Base-by-base conservation (phyloP, 768 basidiomycete genomes). In the Boletus bicolor region DNA sequence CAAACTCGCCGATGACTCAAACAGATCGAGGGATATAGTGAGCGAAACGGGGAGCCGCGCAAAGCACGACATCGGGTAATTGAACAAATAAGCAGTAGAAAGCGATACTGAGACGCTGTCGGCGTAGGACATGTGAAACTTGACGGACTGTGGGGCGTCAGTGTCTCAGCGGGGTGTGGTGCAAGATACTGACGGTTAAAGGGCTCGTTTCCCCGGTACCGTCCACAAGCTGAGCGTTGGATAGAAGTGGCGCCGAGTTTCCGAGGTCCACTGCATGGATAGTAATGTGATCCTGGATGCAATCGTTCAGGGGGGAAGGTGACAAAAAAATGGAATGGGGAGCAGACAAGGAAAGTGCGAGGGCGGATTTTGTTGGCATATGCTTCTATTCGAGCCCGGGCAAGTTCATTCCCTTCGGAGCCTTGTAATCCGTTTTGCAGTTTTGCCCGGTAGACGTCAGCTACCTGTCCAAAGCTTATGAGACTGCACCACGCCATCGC, bases 251-350 rank as follows among this genome's bases (percentile, higher is more conserved):
- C 1, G 90, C 95, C 6, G 87, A 84, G 7, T 78, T 75, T 4
- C 94, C 94, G 42, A 97, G 79, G 60, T 93, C 83, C 14, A 96
- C 82, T 0, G 91, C 86, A 60, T 93, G 91, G 5, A 98, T 82
- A 54, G 84, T 83, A 51, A 96, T 92, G 57, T 87, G 82, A 64
- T 93, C 93, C 95, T 96, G 58, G 3, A 28, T 35, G n/a, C 52
- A 48, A 53, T 24, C 41, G 24, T 49, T 61, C 32, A 54, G 45
- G 26, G 36, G 50, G 35, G 41, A 41, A 42, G 4, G 37, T 9
- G 32, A 51, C 17, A 30, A 42, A n/a, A 41, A 19, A 34, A 2
- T 28, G 41, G 14, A 34, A 51, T 44, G 49, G 19, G 36, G 17
- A 43, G 69, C 82, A 54, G 68, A 89, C 90, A 65, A 92, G 70